These are phyloP conservation scores for Phytophthora megakarya DNA, from an alignment of 352 stramenopile genomes.

Conservation along the genomic window DNA sequence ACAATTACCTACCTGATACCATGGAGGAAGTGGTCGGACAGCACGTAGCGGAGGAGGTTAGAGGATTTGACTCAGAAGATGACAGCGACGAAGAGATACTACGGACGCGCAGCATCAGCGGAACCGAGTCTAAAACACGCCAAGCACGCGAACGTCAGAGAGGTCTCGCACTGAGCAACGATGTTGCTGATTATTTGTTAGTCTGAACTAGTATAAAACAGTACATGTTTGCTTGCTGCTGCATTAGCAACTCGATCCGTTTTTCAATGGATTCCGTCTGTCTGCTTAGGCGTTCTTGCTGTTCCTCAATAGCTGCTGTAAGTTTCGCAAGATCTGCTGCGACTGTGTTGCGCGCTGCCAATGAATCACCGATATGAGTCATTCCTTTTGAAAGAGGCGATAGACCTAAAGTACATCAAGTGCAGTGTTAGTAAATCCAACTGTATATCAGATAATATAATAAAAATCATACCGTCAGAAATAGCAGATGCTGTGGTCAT, in stretches of 20 bases:
- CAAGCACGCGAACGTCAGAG: conserved; percentile 7
- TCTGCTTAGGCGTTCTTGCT: conserved; percentile 1
- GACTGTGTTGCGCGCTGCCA: background rate
- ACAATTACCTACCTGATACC: background rate
- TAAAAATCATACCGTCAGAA: no score
- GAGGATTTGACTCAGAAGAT: no score
- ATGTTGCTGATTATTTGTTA: conserved; percentile 7
- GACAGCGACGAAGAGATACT: no score
- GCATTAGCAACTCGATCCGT: background rate
- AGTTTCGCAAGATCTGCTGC: conserved; percentile 1
- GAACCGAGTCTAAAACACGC: background rate
- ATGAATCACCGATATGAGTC: conserved; percentile 2
- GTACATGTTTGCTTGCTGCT: conserved; percentile 1
- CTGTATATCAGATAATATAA: no score
- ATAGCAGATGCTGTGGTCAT: no score
- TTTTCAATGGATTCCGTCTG: background rate
- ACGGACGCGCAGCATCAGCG: background rate
- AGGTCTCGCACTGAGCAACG: conserved; percentile 1
- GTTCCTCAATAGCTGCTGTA: background rate
- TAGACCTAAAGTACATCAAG: no score
- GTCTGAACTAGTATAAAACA: background rate
- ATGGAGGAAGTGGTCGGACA: background rate
- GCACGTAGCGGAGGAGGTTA: no score
- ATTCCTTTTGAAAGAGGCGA: background rate
- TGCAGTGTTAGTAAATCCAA: no score